Evolutionary conservation across 1,284 basidiomycete genomes (phyloP), one percentile per base, ranked within the genome.

Genomic region (Fomes fomentarius): DNA sequence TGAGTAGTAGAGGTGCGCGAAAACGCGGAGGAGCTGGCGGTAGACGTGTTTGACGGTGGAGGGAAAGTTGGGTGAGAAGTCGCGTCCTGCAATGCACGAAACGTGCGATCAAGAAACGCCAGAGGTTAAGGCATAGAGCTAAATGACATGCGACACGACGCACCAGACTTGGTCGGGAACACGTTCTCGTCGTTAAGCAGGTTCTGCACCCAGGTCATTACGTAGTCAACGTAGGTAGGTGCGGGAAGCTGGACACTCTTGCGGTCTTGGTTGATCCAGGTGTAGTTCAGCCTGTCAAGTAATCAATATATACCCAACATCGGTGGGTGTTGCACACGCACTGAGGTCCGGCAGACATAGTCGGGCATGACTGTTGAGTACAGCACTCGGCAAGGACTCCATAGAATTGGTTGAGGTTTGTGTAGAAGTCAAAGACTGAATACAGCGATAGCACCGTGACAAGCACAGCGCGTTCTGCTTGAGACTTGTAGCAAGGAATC

Each of bases 141-240:
- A n/a, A n/a, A 30, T 10, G n/a, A 30, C 1, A n/a, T 14, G 25
- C 14, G 35, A 52, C 47, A 15, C 12, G 21, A 71, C 81, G 62
- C 69, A 91, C 94, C 91, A 40, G 93, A 91, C 76, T 97, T 98
- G 8, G 96, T 98, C 1, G 96, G 96, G 76, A 99, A 99, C 25
- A 91, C 87, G 56, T 77, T 83, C 66, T 98, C 95, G 73, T 98
- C 96, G 64, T 95, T 90, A 33, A 98, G 80, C 25, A 97, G 78
- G 66, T 96, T 96, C 68, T 98, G 94, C 5, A 97, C 84, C 96
- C 96, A 98, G 11, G 94, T 96, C 92, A 98, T 96, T 61, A 98
- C 96, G 71, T 96, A 99, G 77, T 99, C 96, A 61, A 98, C 96
- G 74, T 99, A 98, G 24, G 94, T 96, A 6, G 96, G 93, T 3